Evolutionary conservation across 495 filamentous ascomycete species (phyloP).

Genomic region (Neohortaea acidophila): DNA sequence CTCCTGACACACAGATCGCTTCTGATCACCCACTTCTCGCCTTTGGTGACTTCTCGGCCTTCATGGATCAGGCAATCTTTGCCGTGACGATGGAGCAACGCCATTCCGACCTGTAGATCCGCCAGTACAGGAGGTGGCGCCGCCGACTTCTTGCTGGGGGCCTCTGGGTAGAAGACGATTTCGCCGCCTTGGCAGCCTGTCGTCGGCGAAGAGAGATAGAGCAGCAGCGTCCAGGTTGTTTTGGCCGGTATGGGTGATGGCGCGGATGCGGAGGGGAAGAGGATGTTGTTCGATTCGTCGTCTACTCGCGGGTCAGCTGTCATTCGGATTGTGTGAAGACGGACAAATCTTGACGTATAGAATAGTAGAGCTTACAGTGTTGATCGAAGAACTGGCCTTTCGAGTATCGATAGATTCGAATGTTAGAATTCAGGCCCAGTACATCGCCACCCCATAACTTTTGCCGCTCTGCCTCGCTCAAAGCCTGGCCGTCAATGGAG

Average conservation of each 20-base stretch:
- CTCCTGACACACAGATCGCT: constrained; percentile 67
- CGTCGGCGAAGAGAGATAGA: constrained; percentile 60
- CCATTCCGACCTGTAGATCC: constrained; percentile 62
- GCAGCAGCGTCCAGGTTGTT: constrained; percentile 84
- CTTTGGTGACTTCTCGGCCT: constrained; percentile 57
- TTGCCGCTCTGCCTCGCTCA: constrained; percentile 21
- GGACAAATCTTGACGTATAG: neutral
- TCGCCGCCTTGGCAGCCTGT: constrained; percentile 68
- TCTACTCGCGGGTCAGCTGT: constrained; percentile 33
- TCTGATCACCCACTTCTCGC: constrained; percentile 87
- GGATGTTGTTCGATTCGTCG: constrained; percentile 61
- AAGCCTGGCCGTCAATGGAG: constrained; percentile 11
- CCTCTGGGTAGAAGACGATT: constrained; percentile 76
- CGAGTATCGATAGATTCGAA: constrained; percentile 79
- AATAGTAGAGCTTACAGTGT: constrained; percentile 47
- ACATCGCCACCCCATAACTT: constrained; percentile 65
- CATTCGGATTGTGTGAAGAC: neutral
- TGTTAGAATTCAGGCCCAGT: constrained; percentile 78
- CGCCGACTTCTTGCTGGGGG: constrained; percentile 35
- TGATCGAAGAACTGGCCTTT: constrained; percentile 79
- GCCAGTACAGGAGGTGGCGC: constrained; percentile 41
- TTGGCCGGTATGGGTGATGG: constrained; percentile 36
- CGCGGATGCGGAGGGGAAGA: constrained; percentile 32
- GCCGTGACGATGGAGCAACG: constrained; percentile 78
- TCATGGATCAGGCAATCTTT: constrained; percentile 83